phyloP scores from a whole-genome alignment of 2,329 filamentous ascomycete species.

The Clonostachys rosea region DNA sequence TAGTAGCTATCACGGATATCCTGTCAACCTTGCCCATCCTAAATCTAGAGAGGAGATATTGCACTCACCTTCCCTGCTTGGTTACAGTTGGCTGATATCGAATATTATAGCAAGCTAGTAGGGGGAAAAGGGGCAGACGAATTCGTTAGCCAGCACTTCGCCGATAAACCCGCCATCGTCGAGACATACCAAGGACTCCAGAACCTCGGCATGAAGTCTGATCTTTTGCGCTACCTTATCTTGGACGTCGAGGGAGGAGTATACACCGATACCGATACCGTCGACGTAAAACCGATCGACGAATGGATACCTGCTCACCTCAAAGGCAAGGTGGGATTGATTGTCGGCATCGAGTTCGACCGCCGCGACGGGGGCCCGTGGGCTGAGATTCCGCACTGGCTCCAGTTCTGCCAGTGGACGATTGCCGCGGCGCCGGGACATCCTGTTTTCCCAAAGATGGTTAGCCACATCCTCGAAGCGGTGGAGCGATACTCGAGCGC shows the following conservation, averaged over 20 bases:
- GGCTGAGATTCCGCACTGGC: constrained; percentile 15
- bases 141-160: constrained; percentile 13
- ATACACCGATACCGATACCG: constrained; percentile 35
- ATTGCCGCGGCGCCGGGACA: constrained; percentile 22
- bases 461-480: constrained; percentile 10
- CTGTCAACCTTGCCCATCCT: no score
- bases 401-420: constrained; percentile 27
- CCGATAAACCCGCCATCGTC: constrained; percentile 8
- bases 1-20: no score
- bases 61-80: no score
- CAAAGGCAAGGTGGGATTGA: constrained; percentile 10
- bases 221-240: constrained; percentile 17
- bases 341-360: constrained; percentile 23
- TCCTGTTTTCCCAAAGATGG: constrained; percentile 18
- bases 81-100: no score
- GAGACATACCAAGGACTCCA: constrained; percentile 1
- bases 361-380: constrained; percentile 13
- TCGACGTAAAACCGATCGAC: constrained; percentile 44
- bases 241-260: constrained; percentile 21
- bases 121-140: constrained; percentile 12
- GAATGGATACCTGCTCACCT: constrained; percentile 13
- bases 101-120: constrained; percentile 10
- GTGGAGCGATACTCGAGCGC: constrained; percentile 7
- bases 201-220: constrained; percentile 18
- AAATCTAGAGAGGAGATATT: no score